A percentile compares a stretch with the other conserved stretches of the same genome.
Conservation (phyloP, 768 basidiomycete species). For the Tricholoma saponaceum region DNA sequence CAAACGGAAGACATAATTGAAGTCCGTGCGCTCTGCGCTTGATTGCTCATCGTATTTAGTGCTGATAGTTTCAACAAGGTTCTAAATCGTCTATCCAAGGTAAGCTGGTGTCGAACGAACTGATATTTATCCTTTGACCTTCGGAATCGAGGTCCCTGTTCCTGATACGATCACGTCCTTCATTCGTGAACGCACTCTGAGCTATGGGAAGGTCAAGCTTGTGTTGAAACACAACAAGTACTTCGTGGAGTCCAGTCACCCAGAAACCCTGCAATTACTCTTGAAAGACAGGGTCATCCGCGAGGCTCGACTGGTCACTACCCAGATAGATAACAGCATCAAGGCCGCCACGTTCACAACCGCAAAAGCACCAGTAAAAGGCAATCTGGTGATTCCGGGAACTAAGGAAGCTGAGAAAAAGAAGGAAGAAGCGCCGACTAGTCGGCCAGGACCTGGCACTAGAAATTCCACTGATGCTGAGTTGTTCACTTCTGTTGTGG, state of each 20-base stretch:
- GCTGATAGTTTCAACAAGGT: conserved; percentile 45
- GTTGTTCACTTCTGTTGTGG: conserved; percentile 93
- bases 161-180: conserved; percentile 82
- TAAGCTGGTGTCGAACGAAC: conserved; percentile 18
- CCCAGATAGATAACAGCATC: conserved; percentile 68
- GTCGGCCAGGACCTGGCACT: conserved; percentile 21
- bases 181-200: conserved; percentile 90
- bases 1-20: conserved; percentile 99
- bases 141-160: conserved; percentile 70
- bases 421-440: conserved; percentile 40
- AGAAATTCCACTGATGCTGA: conserved; percentile 56
- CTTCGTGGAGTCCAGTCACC: conserved; percentile 93
- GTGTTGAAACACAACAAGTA: conserved; percentile 98
- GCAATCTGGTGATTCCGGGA: conserved; percentile 83
- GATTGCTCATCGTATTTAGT: conserved; percentile 12
- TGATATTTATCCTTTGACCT: background rate
- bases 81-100: conserved; percentile 78
- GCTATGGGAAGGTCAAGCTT: conserved; percentile 97
- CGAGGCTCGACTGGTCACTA: conserved; percentile 75
- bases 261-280: conserved; percentile 84
- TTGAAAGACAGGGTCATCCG: conserved; percentile 85
- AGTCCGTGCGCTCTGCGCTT: conserved; percentile 49
- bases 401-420: conserved; percentile 73
- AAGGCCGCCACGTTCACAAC: conserved; percentile 75
- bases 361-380: conserved; percentile 77